Conservation (phyloP, 225 moss, liverwort and hornwort species). For the Lunularia cruciata region DNA sequence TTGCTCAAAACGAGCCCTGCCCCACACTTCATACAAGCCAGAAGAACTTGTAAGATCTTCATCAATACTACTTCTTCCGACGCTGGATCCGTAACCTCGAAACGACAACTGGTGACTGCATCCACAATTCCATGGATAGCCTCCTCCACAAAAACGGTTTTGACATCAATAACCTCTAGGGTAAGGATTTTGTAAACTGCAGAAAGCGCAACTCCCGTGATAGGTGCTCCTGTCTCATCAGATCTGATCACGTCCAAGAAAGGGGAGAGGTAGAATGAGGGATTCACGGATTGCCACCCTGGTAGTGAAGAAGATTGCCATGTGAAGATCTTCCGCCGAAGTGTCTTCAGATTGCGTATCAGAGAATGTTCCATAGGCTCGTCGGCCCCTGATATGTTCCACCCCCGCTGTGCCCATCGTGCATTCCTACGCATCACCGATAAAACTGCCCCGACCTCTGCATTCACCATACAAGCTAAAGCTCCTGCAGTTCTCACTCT, state of each 20-base stretch:
- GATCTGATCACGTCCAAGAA: slow-evolving; percentile 98
- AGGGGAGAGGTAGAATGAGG: slow-evolving; percentile 77
- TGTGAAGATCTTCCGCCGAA: slow-evolving; percentile 82
- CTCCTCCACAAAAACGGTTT: slow-evolving; percentile 74
- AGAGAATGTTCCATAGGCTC: slow-evolving; percentile 95
- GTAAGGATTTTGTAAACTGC: slow-evolving; percentile 94
- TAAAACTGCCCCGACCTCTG: slow-evolving; percentile 89
- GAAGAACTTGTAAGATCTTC: slow-evolving; percentile 97
- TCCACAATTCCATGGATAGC: slow-evolving; percentile 98
- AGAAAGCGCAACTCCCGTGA: slow-evolving; percentile 92
- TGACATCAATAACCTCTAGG: slow-evolving; percentile 74
- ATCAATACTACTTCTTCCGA: slow-evolving; percentile 97
- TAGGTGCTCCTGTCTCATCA: slow-evolving; percentile 98
- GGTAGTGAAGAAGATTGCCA: slow-evolving; percentile 61
- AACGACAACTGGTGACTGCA: slow-evolving; percentile 95
- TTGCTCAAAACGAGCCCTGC: slow-evolving; percentile 88
- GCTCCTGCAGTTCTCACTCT: slow-evolving; percentile 55
- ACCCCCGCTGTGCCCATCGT: slow-evolving; percentile 88
- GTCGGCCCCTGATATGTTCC: slow-evolving; percentile 89
- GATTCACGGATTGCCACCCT: slow-evolving; percentile 80
- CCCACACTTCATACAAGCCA: slow-evolving; percentile 91
- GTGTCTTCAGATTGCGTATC: slow-evolving; percentile 87
- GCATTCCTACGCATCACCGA: slow-evolving; percentile 99
- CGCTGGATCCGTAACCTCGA: slow-evolving; percentile 97
- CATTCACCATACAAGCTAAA: slow-evolving; percentile 89